These are phyloP conservation scores for Tricholoma flavovirens DNA, from an alignment of 768 basidiomycete genomes.

Conservation along the genomic window DNA sequence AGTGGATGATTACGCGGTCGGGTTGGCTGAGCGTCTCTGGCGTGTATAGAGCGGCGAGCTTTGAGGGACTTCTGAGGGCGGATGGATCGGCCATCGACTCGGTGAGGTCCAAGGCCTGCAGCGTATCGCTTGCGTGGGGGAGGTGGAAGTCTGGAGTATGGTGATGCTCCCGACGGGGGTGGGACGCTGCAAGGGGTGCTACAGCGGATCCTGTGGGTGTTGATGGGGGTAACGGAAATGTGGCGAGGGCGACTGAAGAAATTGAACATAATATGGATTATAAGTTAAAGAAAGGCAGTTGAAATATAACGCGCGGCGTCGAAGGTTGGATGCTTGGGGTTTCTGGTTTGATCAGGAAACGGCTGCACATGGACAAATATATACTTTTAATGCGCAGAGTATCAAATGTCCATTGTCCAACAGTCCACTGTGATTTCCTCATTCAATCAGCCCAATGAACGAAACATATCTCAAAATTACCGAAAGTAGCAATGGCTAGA, in stretches of 20 bases:
- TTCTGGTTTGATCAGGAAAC: neutral
- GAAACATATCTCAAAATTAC: neutral
- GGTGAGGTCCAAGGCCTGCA: neutral
- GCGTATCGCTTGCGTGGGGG: neutral
- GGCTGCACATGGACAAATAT: too few relatives aligned
- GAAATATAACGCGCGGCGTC: neutral
- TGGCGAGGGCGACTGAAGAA: neutral
- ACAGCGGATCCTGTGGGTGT: neutral
- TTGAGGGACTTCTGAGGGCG: neutral
- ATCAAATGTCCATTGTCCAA: neutral
- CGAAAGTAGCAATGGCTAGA: neutral
- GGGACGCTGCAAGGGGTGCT: neutral
- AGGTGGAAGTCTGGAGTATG: neutral
- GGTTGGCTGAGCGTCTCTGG: neutral
- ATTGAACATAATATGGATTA: neutral
- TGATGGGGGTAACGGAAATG: neutral
- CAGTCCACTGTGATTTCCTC: neutral
- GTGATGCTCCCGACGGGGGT: neutral
- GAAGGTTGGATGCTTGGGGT: neutral
- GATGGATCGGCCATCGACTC: neutral
- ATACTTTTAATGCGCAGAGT: neutral
- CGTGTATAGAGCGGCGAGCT: slow-evolving; percentile 1
- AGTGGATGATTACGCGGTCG: neutral
- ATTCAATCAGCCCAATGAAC: neutral
- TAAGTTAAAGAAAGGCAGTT: neutral